Base-by-base conservation (phyloP, 148 eudicot species). In the Amaranthus hypochondriacus region DNA sequence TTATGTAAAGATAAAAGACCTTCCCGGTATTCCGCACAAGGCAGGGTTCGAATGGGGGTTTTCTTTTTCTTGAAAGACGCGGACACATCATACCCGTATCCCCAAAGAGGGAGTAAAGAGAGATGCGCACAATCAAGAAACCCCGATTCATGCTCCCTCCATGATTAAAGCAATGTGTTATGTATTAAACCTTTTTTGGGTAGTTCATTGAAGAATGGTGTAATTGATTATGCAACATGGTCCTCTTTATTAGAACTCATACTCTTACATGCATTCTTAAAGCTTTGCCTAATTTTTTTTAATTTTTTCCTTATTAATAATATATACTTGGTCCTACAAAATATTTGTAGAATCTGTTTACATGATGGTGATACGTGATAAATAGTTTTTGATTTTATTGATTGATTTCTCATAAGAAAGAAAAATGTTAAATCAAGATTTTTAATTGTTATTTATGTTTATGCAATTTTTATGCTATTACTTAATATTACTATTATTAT, bases 321-420 rank as follows among this genome's bases (percentile, higher is more conserved):
- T 60, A 59, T 44, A 0, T 28, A 3, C 2, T 46, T 63, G 68
- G 68, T 44, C 52, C 53, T 65, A 65, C 69, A 65, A 44, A 43
- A 65, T 65, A 65, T 48, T 65, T 65, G 52, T 60, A 14, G 54
- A 65, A 65, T 65, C 69, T 14, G 21, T 5, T 65, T 47, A n/a
- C 47, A 64, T 64, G 68, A 64, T 64, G 68, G 48, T 64, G 5
- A 44, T 64, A 28, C 39, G 39, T 28, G 39, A 28, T 28, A 28
- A 64, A 12, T 10, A 4, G 8, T 5, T 44, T 14, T 14, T 58
- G 28, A 58, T 58, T n/a, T 15, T 58, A n/a, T 58, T 1, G 39
- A 39, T 58, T n/a, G 39, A 39, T 58, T n/a, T 58, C 62, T 18
- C 28, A n/a, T n/a, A n/a, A 58, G 42, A 58, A n/a, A n/a, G 39